phyloP scores from a whole-genome alignment of 495 filamentous ascomycete genomes.

The Aspergillus bridgeri region DNA sequence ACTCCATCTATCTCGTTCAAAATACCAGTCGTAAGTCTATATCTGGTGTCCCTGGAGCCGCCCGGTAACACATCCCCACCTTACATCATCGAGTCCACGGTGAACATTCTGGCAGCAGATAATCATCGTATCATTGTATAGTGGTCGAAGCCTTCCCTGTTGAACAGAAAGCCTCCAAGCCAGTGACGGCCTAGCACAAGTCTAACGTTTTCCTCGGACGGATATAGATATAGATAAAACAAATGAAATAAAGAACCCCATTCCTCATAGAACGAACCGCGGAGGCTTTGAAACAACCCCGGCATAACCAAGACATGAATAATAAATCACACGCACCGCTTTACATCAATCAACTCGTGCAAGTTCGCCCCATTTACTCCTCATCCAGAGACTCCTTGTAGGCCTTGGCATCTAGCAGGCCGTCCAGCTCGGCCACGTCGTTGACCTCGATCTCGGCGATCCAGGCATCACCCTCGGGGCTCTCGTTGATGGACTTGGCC shows the following conservation, averaged over 20 bases:
- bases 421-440: conserved; percentile 67
- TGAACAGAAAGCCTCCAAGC: conserved; percentile 17
- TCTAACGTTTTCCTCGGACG: conserved; percentile 10
- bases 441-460: conserved; percentile 79
- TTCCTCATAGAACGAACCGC: conserved; percentile 24
- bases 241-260: conserved; percentile 12
- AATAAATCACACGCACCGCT: neutral
- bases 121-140: conserved; percentile 1
- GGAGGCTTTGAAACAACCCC: neutral
- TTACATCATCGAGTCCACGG: neutral
- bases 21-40: neutral
- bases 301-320: conserved; percentile 2
- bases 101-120: neutral
- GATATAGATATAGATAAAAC: conserved; percentile 8
- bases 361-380: conserved; percentile 14
- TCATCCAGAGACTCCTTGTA: conserved; percentile 71
- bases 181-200: conserved; percentile 2
- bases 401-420: conserved; percentile 65
- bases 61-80: neutral
- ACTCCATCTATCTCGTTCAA: neutral
- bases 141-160: conserved; percentile 11
- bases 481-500: conserved; percentile 80
- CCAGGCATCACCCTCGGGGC: conserved; percentile 85
- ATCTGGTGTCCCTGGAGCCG: neutral
- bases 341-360: neutral